Evolutionary conservation across 371 early-diverging fungal genomes (phyloP), one percentile per base, ranked within the genome.

Genomic region (Mucor indicus): DNA sequence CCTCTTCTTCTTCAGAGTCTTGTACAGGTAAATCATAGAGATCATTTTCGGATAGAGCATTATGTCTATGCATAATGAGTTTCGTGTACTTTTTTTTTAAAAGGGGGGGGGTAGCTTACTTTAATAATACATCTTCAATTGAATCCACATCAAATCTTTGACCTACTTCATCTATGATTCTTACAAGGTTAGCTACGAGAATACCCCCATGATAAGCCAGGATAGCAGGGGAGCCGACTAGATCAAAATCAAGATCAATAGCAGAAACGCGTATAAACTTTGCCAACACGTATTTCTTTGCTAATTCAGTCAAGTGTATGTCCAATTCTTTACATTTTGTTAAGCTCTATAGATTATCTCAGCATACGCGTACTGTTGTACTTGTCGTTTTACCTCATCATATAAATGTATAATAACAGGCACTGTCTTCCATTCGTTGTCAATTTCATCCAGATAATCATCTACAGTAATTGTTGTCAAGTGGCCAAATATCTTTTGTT

Each of bases 171-270:
- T 80, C 77, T 23, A 69, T 60, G 13, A 80, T 47, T 32, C 77
- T 62, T 19, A 80, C 75, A 33, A 75, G 49, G 54, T 80, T 80
- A 24, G 75, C 69, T 3, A 80, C 58, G 17, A 80, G 55, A 8
- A 60, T 41, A 10, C 77, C 77, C 44, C 62, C 56, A 48, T 67
- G 64, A 59, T 80, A 80, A 27, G 55, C 72, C 23, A 80, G 46
- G 27, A 80, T 60, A n/a, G 77, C 71, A 38, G 80, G 77, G 30
- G 77, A 70, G 21, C 67, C 80, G 19, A 75, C 68, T 13, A 72
- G 53, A 59, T 80, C 80, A 46, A 80, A 80, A 2, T 72, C 70
- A 2, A 71, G 45, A 16, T 77, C 74, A 16, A 38, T n/a, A 6
- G 77, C 77, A n/a, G 68, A 64, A 12, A 77, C 64, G 15, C 75